These are phyloP conservation scores for Aspergillus phoenicis DNA, from an alignment of 2,329 filamentous ascomycete genomes.

Conservation along the genomic window DNA sequence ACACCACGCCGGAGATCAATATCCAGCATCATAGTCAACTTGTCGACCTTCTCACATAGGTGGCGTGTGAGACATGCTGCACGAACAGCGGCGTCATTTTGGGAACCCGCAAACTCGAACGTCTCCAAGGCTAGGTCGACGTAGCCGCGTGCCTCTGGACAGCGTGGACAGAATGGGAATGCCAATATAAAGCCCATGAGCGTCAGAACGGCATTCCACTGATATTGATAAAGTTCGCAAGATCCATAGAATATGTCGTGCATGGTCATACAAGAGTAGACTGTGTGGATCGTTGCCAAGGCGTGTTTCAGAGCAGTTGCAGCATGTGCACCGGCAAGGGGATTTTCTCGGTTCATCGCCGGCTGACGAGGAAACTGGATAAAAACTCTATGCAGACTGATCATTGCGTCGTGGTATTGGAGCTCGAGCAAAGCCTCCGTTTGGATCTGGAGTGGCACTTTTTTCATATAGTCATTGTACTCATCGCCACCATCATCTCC, in stretches of 20 bases:
- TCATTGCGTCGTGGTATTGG: constrained; percentile 22
- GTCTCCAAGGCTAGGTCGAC: constrained; percentile 17
- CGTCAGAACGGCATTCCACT: constrained; percentile 25
- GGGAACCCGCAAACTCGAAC: constrained; percentile 13
- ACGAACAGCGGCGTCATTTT: constrained; percentile 6
- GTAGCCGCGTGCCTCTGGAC: constrained; percentile 10
- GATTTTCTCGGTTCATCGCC: constrained; percentile 10
- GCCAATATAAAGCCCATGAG: constrained; percentile 25
- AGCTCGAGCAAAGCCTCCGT: constrained; percentile 15
- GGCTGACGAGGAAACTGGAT: constrained; percentile 22
- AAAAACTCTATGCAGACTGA: constrained; percentile 22
- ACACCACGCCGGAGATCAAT: not conserved
- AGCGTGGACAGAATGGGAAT: constrained; percentile 21
- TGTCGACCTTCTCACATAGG: not conserved
- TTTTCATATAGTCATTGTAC: not conserved
- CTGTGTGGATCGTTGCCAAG: constrained; percentile 16
- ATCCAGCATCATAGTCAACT: not conserved
- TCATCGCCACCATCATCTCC: not conserved
- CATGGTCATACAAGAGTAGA: constrained; percentile 10
- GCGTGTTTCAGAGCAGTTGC: constrained; percentile 22
- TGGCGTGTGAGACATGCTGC: constrained; percentile 5
- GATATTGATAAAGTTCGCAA: constrained; percentile 26
- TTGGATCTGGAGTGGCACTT: constrained; percentile 10
- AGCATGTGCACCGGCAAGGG: constrained; percentile 17
- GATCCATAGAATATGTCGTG: constrained; percentile 19